Evolutionary conservation across 768 basidiomycete species (phyloP), one percentile per base, ranked within the genome.

Genomic region (Nidularia sp.): DNA sequence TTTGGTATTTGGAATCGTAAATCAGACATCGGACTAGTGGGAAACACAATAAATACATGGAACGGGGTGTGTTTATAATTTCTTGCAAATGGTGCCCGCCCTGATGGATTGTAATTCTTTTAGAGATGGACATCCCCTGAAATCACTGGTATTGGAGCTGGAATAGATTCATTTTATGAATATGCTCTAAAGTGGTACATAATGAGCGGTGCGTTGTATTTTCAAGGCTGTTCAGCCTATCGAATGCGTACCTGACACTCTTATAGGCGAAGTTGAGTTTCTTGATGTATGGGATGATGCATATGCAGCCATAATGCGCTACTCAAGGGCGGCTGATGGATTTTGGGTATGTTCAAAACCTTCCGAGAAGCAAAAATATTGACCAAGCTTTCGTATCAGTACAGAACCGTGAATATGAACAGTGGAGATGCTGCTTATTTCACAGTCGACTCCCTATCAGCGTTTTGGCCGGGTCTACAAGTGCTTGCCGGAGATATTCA

Each of bases 391-490:
- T 5, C 34, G 35, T 53, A 29, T 33, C 35, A 97, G 95, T 98
- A 86, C 73, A 88, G 90, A 44, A 84, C 79, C 22, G 84, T 94
- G n/a, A 83, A 91, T 53, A 89, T 94, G 70, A 71, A 81, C 47
- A 82, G 73, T 31, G 93, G 95, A 15, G 86, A 90, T 53, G 73
- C 83, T 4, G 76, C 85, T 5, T 90, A 86, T 61, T 70, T 77
- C 44, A 88, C 85, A n/a, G 74, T 96, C n/a, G 97, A 99, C 65
- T 97, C 93, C 2, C 72, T 99, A 12, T 92, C 93, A 2, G 94
- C 97, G 1, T 99, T 98, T 66, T 93, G 95, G 85, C 93, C 96
- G n/a, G 97, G 95, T 18, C 74, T 98, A 12, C 96, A 97, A 69
- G 89, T 94, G 7, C 70, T 93, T 9, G 84, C 85, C 3, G 90